Evolutionary conservation across 2,329 filamentous ascomycete genomes (phyloP).

Genomic region (Verticillium isaacii): DNA sequence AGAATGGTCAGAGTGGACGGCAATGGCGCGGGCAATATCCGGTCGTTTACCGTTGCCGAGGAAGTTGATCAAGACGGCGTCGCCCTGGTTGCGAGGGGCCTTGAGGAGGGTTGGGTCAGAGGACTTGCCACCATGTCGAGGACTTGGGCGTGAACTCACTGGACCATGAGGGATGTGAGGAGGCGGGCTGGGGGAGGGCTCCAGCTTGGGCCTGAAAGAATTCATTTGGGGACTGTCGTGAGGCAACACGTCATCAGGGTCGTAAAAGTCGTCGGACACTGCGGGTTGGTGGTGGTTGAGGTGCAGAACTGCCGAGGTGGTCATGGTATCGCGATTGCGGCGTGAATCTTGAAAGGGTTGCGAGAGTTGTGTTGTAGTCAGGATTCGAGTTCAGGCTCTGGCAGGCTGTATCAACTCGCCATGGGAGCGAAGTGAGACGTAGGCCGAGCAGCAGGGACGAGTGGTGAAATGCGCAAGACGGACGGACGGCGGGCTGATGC

Average conservation of each 20-base stretch:
- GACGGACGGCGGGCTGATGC: background rate
- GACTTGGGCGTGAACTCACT: constrained; percentile 35
- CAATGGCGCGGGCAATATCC: constrained; percentile 58
- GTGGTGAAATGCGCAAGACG: background rate
- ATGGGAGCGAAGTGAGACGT: constrained; percentile 16
- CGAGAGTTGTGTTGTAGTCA: background rate
- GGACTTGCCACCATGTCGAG: constrained; percentile 33
- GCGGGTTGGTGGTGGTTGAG: constrained; percentile 22
- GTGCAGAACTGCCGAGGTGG: constrained; percentile 30
- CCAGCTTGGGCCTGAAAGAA: constrained; percentile 10
- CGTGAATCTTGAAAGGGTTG: background rate
- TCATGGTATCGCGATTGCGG: constrained; percentile 30
- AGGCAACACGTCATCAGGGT: constrained; percentile 37
- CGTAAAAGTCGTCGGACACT: constrained; percentile 33
- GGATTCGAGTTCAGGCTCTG: constrained; percentile 12
- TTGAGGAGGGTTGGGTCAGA: constrained; percentile 46
- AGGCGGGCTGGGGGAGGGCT: constrained; percentile 42
- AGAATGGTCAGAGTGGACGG: constrained; percentile 35
- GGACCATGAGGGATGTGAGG: constrained; percentile 37
- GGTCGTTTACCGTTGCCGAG: constrained; percentile 60
- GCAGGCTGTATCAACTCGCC: constrained; percentile 23
- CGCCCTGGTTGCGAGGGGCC: constrained; percentile 52
- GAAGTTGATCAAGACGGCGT: constrained; percentile 62
- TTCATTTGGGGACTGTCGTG: constrained; percentile 33
- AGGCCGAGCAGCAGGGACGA: background rate